Base-by-base conservation (phyloP, 352 stramenopile species). In the Phytophthora europaea region DNA sequence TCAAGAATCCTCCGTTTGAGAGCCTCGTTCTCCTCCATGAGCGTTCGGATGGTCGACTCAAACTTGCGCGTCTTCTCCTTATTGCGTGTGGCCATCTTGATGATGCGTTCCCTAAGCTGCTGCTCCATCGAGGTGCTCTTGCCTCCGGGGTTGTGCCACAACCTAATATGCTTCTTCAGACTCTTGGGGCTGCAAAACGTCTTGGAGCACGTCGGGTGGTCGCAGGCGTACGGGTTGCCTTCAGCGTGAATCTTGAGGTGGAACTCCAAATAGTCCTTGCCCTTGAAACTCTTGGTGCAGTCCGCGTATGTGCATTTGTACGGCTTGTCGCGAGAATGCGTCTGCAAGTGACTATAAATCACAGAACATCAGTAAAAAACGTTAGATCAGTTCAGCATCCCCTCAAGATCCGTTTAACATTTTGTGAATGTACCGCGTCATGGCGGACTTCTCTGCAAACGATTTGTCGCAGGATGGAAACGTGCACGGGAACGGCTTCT, bases 211-310 rank as follows among this genome's bases (percentile, higher is more conserved):
- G 80, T 88, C n/a, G 85, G 84, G 57, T 94, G 87, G 48, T 94
- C 85, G 52, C 86, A 94, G 13, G 88, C 85, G 73, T 95, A 95
- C 53, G 88, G 88, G 50, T 93, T 91, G 9, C 88, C 88, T 71
- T 95, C 88, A 0, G 79, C 84, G 40, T 95, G 88, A 61, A 95
- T 94, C 68, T 95, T 95, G n/a, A 95, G 70, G 56, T 94, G 88
- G 58, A 95, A 95, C 52, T 95, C 84, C 34, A 95, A 71, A 61
- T 95, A 95, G 34, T 95, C 88, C 63, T 95, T 95, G 34, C 88
- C 88, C 75, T 95, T 95, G 61, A 97, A 97, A 72, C 90, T 93
- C 81, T 97, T 97, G 33, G 78, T 85, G 65, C 91, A 97, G 61
- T 92, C 89, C 15, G 80, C 75, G 70, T 95, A 95, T 58, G 87